phyloP scores from a whole-genome alignment of 805 yeast species.

The Hanseniaspora occidentalis region DNA sequence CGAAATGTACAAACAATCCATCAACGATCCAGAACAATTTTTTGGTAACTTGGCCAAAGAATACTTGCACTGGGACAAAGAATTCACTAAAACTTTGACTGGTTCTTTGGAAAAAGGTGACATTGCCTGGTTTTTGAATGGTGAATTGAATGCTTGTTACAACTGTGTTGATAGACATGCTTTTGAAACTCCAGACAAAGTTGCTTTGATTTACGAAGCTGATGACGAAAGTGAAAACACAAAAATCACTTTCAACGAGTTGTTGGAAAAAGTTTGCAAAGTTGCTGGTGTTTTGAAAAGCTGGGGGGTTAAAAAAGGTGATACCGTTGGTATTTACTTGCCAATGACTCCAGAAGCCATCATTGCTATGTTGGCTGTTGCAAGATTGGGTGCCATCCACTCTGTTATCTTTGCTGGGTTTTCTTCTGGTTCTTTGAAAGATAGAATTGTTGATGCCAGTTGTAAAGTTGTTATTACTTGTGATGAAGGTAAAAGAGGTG shows the following conservation, averaged over 20 bases:
- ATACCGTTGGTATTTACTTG: conserved; percentile 88
- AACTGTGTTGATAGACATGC: conserved; percentile 97
- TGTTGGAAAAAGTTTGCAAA: conserved; percentile 71
- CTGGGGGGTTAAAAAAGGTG: conserved; percentile 89
- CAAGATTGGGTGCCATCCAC: conserved; percentile 90
- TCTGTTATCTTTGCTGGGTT: conserved; percentile 96
- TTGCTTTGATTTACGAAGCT: conserved; percentile 84
- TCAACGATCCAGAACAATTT: conserved; percentile 69
- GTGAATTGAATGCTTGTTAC: conserved; percentile 84
- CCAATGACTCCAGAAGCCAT: conserved; percentile 98
- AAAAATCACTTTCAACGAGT: conserved; percentile 72
- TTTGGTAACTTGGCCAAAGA: conserved; percentile 70
- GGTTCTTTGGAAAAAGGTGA: conserved; percentile 69
- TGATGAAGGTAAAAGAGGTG: conserved; percentile 94
- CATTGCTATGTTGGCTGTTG: conserved; percentile 86
- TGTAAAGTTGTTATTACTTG: conserved; percentile 82
- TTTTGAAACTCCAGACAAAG: conserved; percentile 68
- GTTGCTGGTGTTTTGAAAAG: conserved; percentile 73
- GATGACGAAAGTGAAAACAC: conserved; percentile 72
- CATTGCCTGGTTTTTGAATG: conserved; percentile 87
- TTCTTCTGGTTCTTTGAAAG: conserved; percentile 82
- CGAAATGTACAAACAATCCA: conserved; percentile 62
- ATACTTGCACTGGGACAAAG: conserved; percentile 66
- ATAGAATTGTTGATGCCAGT: conserved; percentile 80
- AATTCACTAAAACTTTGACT: conserved; percentile 34